Evolutionary conservation across 371 early-diverging fungal genomes (phyloP).

Genomic region (Mortierella sp.): DNA sequence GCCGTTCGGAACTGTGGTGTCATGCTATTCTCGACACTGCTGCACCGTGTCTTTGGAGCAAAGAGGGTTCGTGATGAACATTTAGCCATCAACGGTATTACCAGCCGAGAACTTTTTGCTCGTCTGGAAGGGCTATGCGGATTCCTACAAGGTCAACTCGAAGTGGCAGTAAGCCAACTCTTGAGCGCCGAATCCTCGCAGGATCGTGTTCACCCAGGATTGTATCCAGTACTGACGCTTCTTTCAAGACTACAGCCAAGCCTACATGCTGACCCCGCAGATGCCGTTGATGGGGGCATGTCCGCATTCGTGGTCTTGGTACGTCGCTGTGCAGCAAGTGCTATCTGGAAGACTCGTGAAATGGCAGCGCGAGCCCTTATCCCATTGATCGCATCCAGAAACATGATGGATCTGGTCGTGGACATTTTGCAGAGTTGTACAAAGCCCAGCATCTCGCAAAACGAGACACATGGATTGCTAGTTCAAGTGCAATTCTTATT

Average conservation of each 20-base stretch:
- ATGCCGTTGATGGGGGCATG: slow-evolving; percentile 62
- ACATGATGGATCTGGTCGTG: slow-evolving; percentile 37
- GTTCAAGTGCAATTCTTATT: slow-evolving; percentile 72
- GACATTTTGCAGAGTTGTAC: slow-evolving; percentile 60
- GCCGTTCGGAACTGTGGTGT: slow-evolving; percentile 95
- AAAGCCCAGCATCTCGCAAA: slow-evolving; percentile 56
- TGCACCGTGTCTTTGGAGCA: slow-evolving; percentile 87
- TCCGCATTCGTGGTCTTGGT: slow-evolving; percentile 78
- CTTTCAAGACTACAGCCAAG: slow-evolving; percentile 84
- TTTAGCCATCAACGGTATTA: slow-evolving; percentile 79
- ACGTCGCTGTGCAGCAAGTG: slow-evolving; percentile 75
- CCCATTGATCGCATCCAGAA: slow-evolving; percentile 67
- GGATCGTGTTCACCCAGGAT: slow-evolving; percentile 76
- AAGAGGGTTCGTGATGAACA: slow-evolving; percentile 80
- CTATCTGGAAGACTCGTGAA: slow-evolving; percentile 86
- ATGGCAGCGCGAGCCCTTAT: slow-evolving; percentile 87
- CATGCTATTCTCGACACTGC: slow-evolving; percentile 88
- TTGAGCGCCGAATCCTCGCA: slow-evolving; percentile 42
- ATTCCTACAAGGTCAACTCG: slow-evolving; percentile 78
- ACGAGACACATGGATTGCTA: slow-evolving; percentile 77
- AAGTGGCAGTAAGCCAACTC: slow-evolving; percentile 72
- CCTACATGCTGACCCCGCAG: slow-evolving; percentile 59
- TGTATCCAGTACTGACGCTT: slow-evolving; percentile 82
- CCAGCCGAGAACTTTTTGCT: slow-evolving; percentile 90
- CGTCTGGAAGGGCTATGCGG: slow-evolving; percentile 84